Evolutionary conservation across 2,329 filamentous ascomycete species (phyloP), one percentile per base, ranked within the genome.

Genomic region (Fusarium sulawesiense): DNA sequence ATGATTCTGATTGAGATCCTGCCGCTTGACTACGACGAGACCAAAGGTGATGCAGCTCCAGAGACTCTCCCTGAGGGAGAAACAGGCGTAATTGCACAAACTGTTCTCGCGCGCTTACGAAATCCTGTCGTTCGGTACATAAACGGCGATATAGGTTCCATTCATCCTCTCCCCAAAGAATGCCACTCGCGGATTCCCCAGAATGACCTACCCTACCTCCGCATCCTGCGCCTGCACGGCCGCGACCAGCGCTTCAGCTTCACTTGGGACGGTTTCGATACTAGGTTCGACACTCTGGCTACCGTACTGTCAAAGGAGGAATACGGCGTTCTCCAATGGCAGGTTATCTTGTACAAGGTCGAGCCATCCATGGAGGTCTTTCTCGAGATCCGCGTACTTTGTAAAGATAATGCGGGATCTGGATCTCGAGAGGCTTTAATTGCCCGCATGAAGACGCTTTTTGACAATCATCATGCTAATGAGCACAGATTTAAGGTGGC

Each of bases 91-190:
- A 72, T 85, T 18, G 79, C 80, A 2, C 80, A 83, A 44, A 84
- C 83, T 0, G 83, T 79, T 0, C 75, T 85, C 0, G 76, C 79
- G 23, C 78, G 81, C 1, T 66, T 83, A 3, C 78, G 81, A 0
- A 81, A 85, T 13, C 83, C 83, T 0, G 70, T 85, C 0, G 74
- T 85, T 2, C 79, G 83, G 29, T 85, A 84, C 54, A 60, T 82
- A 4, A 81, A 79, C 0, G 82, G 82, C 1, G 83, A 85, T 29
- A 23, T 84, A 1, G 81, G 79, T 0, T 83, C 81, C 1, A 41
- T 84, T 0, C 81, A 82, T 32, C 46, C 75, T 2, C 60, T 83
- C 0, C 76, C 81, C 0, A 55, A 74, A 0, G 7, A 61, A 0
- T 61, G 72, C 4, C 41, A 34, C 3, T 34, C 48, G 3, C 18